Evolutionary conservation across 139 green algal species (phyloP).

Genomic region (Tetradesmus obliquus): DNA sequence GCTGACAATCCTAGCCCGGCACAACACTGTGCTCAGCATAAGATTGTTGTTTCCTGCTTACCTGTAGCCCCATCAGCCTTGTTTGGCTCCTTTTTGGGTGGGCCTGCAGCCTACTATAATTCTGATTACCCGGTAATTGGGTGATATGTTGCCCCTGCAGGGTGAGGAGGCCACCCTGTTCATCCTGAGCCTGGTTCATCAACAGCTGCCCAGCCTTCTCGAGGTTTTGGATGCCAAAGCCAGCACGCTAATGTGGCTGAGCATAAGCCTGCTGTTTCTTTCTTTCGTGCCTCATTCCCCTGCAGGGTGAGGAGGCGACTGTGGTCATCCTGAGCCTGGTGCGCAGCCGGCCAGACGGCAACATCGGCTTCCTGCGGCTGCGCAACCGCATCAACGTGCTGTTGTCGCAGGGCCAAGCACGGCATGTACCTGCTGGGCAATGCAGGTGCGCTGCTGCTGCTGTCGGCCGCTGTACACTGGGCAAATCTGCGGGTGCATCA

Average conservation of each 20-base stretch:
- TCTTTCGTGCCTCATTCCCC: neutral
- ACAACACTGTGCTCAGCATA: too few relatives aligned
- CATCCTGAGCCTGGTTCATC: conserved; percentile 71
- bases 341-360: conserved; percentile 68
- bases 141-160: neutral
- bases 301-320: conserved; percentile 76
- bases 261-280: too few relatives aligned
- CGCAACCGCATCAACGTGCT: conserved; percentile 83
- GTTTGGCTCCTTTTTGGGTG: too few relatives aligned
- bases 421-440: conserved; percentile 83
- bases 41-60: too few relatives aligned
- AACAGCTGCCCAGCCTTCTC: conserved; percentile 60
- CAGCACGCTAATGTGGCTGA: too few relatives aligned
- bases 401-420: conserved; percentile 68
- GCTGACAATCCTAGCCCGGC: too few relatives aligned
- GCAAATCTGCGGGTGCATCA: too few relatives aligned
- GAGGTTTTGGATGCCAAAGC: too few relatives aligned
- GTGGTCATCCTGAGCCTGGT: conserved; percentile 79
- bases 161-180: conserved; percentile 56
- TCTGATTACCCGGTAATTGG: too few relatives aligned
- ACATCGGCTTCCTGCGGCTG: conserved; percentile 78
- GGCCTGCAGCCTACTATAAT: too few relatives aligned
- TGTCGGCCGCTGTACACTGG: neutral
- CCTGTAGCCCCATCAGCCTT: too few relatives aligned
- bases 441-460: conserved; percentile 42